Evolutionary conservation across 257 asterid genomes (phyloP), one percentile per base, ranked within the genome.

Genomic region (Euphrasia confusa): DNA sequence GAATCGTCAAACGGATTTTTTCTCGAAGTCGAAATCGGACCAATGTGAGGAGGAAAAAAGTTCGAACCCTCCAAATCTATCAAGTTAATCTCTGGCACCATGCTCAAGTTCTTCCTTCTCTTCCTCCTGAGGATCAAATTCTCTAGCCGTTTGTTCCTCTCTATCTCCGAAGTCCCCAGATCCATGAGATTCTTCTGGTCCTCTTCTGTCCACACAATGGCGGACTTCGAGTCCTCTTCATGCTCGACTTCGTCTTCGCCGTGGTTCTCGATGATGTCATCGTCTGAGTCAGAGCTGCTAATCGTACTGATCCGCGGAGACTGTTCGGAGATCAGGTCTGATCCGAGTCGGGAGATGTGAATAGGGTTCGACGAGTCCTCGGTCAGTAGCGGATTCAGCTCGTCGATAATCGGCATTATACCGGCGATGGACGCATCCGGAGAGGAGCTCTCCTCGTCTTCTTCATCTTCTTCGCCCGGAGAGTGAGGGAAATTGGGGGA

Each of bases 401-500:
- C 99, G 52, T 89, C 94, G 15, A 92, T 93, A 83, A 92, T 81
- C 3, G 99, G 99, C 68, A 86, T 83, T 39, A 92, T 83, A 70
- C 83, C 99, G 54, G 90, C 78, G 82, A 89, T 76, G n/a, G 99
- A 92, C 52, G 93, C 97, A 63, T 84, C 97, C 0, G 99, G 95
- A 65, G 99, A 92, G 35, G 95, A 89, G 74, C 93, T 86, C 79
- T 86, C 98, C 0, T 79, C 85, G 35, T 72, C 67, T 67, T 86
- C 40, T 7, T 7, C 40, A 35, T 35, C 40, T 35, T 7, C 40
- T 35, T 10, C 40, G 7, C 40, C 40, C 49, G 81, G 76, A 2
- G 81, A 78, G 28, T 47, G 75, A 60, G 78, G 78, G 65, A 81
- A 78, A 37, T 73, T 78, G 40, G 58, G 52, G 3, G 73, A 67